Base-by-base conservation (phyloP, 2,329 filamentous ascomycete species). In the Bisporella sp. region DNA sequence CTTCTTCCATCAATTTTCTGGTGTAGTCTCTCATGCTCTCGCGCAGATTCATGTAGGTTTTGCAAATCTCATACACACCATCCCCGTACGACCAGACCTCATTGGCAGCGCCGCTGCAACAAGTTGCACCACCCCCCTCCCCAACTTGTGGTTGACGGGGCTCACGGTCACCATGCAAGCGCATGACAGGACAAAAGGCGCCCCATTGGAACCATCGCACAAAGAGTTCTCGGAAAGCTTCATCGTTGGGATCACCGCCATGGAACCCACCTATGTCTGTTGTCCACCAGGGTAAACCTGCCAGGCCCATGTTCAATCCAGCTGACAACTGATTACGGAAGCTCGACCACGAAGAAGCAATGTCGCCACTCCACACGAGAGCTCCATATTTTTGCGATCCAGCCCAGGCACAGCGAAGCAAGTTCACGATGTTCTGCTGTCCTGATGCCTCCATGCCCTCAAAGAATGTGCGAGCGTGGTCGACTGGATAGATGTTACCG, bases 231-330 rank as follows among this genome's bases (percentile, higher is more conserved):
- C 79, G 71, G 64, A 85, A 86, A 0, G 59, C 68, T 1, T 69
- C 65, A 44, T 82, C 74, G 1, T 69, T 62, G 0, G 81, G 78
- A 53, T 82, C 72, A 0, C 82, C 82, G 5, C 82, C 82, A 58
- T 85, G 81, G 59, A 87, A 86, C 0, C 82, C 83, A 1, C 83
- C 82, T 47, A 86, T 85, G 57, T 86, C 82, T 1, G 81, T 86
- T 0, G 82, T 86, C 79, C 80, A 85, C 81, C 81, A 85, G 0
- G 80, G 75, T 7, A 85, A 72, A 0, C 82, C 82, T 0, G 79
- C 71, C 4, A 85, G 66, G 0, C 80, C 82, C 77, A 84, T 84
- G 59, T 83, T 82, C 28, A 86, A 67, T 0, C 82, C 82, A 21
- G 0, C 81, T 0, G 78, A 71, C 2, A 85, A 67, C 61, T 86